Evolutionary conservation across 1,284 basidiomycete genomes (phyloP), one percentile per base, ranked within the genome.

Genomic region (Phlebopus sp.): DNA sequence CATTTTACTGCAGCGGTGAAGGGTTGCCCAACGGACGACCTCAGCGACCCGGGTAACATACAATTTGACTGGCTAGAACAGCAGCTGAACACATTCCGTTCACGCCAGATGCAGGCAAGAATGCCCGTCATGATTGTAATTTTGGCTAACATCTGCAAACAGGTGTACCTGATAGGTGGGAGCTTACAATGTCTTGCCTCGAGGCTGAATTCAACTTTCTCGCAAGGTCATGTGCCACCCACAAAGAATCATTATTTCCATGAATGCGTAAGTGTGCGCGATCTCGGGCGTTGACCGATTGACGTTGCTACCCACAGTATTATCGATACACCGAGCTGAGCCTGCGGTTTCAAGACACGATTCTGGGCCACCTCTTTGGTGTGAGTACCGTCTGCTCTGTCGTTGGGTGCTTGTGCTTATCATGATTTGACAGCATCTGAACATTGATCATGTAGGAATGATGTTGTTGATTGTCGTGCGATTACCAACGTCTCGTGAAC

Each of bases 21-120:
- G 58, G 89, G 90, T 13, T 92, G 90, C 64, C 70, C 72, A 44
- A 79, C 73, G 53, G 70, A 67, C 37, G 78, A 81, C 40, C 70
- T 63, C 38, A 72, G 78, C 46, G 90, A 94, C 65, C 88, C 91
- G 18, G 91, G 91, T 44, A 91, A 90, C 54, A 73, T 92, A 18
- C 75, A 95, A 63, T 77, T 93, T 58, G 90, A 94, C 69, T 97
- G 93, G 93, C 74, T 97, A 17, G 90, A 92, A 56, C 90, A 91
- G 2, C 92, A 94, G 66, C 73, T 97, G 21, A 69, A 81, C 40
- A 70, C 72, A 49, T 93, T 86, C 66, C 76, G 91, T 49, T 68
- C 78, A 7, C 74, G 89, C 42, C 82, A 82, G 23, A 87, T 95
- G 82, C 87, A 94, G 77, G 86, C 85, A 54, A 30, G 68, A 42